Evolutionary conservation across 2,329 filamentous ascomycete species (phyloP), one percentile per base, ranked within the genome.

Genomic region (Bipolaris bicolor): DNA sequence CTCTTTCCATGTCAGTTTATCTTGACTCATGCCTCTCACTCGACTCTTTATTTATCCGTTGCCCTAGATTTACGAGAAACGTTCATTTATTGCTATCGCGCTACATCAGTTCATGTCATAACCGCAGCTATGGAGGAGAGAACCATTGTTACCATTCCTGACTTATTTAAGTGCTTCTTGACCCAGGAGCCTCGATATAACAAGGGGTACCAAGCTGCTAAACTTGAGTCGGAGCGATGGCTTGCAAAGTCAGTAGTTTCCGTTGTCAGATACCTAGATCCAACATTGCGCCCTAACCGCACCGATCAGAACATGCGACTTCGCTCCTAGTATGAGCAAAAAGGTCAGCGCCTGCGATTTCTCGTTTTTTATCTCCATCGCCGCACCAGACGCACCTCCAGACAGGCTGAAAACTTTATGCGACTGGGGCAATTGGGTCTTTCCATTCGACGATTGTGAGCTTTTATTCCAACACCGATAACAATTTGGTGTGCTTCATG

Each of bases 371-470:
- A 43, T 43, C 6, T 43, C 40, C 22, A 43, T 43, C 22, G 40
- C 40, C 3, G 40, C 40, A 43, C 40, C 40, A 26, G 40, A 43
- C 40, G 40, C 40, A 16, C 40, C 40, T 43, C 40, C 40, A 43
- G 20, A 43, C 40, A 26, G 22, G 40, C 40, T 43, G 40, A 43
- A 43, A 18, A 43, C 40, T 10, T 43, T 43, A 43, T 43, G 40
- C 40, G 40, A 43, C 40, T 43, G 40, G 40, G 40, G 40, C 13
- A 43, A 43, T 43, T 43, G 40, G 40, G 40, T 43, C 40, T 43
- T 43, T 43, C 40, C 40, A 22, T 43, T 43, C 22, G 40, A 43
- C 40, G 40, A 43, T 22, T 43, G 40, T 43, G 40, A 43, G 40
- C 40, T 26, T 43, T 43, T 22, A 43, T 26, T 43, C 40, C 40